Percentiles rank a stretch among this genome's conserved stretches.
These are phyloP conservation scores for Ettlia oleoabundans DNA, from an alignment of 139 green algal genomes.

Conservation along the genomic window DNA sequence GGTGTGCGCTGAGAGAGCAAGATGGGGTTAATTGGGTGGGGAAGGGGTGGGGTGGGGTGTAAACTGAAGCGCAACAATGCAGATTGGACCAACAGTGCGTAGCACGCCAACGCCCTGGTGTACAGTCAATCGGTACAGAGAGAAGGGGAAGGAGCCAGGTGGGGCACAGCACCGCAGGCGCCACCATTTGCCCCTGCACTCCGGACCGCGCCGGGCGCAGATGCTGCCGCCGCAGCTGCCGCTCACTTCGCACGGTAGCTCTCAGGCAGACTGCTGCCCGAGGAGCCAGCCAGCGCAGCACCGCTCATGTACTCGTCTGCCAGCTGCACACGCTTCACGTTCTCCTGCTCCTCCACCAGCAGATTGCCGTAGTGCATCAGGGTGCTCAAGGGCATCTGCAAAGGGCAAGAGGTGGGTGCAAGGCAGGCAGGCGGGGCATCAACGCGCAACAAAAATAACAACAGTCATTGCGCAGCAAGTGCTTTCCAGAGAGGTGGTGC, in stretches of 20 bases:
- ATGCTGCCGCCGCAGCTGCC: not conserved
- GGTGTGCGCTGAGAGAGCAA: not conserved
- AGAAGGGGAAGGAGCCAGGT: not conserved
- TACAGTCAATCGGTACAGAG: not conserved
- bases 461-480: too few species aligned
- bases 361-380: constrained; percentile 91
- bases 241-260: constrained; percentile 39
- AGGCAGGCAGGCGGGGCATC: too few species aligned
- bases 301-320: constrained; percentile 92
- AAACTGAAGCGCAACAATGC: too few species aligned
- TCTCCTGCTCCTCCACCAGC: constrained; percentile 98
- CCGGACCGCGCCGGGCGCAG: too few species aligned
- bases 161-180: too few species aligned
- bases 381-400: constrained; percentile 87
- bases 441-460: too few species aligned
- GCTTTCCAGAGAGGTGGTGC: too few species aligned
- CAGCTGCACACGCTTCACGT: constrained; percentile 98
- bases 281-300: constrained; percentile 82
- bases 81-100: not conserved
- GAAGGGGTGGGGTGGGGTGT: too few species aligned
- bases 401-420: too few species aligned
- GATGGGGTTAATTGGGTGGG: not conserved
- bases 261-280: constrained; percentile 80
- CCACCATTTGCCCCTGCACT: too few species aligned
- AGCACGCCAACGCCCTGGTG: not conserved